Base-by-base conservation (phyloP, 1,284 basidiomycete species). In the Termitomyces sp. region DNA sequence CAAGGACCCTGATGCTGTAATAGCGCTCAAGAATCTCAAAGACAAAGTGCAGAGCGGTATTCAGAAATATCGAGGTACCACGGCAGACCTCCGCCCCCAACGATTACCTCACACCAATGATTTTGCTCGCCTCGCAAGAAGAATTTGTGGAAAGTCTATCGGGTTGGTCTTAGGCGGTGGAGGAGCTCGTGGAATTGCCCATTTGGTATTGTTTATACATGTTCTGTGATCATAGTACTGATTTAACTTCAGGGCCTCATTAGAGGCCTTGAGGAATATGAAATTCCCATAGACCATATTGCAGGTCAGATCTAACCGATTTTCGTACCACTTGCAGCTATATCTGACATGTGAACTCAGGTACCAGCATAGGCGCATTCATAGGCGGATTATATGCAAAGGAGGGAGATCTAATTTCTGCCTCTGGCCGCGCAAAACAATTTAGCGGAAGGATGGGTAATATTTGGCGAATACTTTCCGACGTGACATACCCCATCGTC, bases 381-480 rank as follows among this genome's bases (percentile, higher is more conserved):
- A 87, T 99, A 44, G 96, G 94, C n/a, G 97, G 95, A 0, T 73
- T 99, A 26, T 99, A 98, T 72, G 94, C 97, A 7, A 82, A 90
- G 30, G 94, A 98, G 67, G 94, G 91, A 24, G 93, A 98, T 68
- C 73, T 98, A 21, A 82, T 98, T 41, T 92, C 91, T 33, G 90
- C 85, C 52, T 78, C 90, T 6, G 94, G 90, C 1, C 81, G 95
- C 43, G 85, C 90, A n/a, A 96, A 94, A 68, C 88, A 92, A 53
- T 96, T 98, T 70, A 89, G 92, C 56, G 88, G 91, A 1, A 79
- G 89, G 54, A 95, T 98, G 94, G 84, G 90, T 4, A 96, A 93
- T 59, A 85, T 98, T 58, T 98, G 94, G 94, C 81, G 96, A 47
- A 87, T 98, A 52, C 73, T 98, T 50, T 95, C 92, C 8, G 96